A percentile compares a stretch with the other conserved stretches of the same genome.
Evolutionary conservation across 1,284 basidiomycete genomes (phyloP).

Genomic region (Marasmius sp.): DNA sequence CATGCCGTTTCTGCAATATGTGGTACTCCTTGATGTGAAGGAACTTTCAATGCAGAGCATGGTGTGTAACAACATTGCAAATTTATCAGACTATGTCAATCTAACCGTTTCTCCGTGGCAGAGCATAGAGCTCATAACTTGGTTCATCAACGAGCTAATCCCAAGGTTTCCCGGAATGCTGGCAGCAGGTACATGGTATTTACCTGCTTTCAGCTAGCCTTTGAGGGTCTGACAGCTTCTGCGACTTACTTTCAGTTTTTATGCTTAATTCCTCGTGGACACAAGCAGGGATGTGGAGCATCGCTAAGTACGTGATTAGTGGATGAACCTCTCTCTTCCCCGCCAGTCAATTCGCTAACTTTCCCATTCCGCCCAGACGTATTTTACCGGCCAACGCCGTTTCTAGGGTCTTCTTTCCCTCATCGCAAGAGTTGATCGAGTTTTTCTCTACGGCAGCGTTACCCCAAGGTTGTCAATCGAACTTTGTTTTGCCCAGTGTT

Average conservation of each 20-base stretch:
- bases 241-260: constrained; percentile 48
- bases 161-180: constrained; percentile 79
- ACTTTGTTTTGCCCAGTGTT: constrained; percentile 3
- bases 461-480: constrained; percentile 50
- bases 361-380: constrained; percentile 43
- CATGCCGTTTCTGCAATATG: constrained; percentile 59
- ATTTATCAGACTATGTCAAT: constrained; percentile 3
- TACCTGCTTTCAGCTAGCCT: not conserved
- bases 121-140: constrained; percentile 62
- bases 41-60: constrained; percentile 56
- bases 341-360: constrained; percentile 15
- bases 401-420: constrained; percentile 74
- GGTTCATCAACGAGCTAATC: constrained; percentile 63
- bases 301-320: constrained; percentile 59
- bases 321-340: constrained; percentile 4
- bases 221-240: not conserved
- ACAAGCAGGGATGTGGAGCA: constrained; percentile 74
- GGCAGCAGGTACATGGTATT: constrained; percentile 56
- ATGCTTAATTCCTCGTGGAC: constrained; percentile 84
- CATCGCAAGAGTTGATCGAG: constrained; percentile 54
- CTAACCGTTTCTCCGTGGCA: constrained; percentile 26
- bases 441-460: constrained; percentile 57
- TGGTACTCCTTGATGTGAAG: constrained; percentile 67
- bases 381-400: constrained; percentile 70
- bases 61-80: constrained; percentile 40